Evolutionary conservation across 176 grass and related monocot genomes (phyloP), one percentile per base, ranked within the genome.

Genomic region (Typha latifolia): DNA sequence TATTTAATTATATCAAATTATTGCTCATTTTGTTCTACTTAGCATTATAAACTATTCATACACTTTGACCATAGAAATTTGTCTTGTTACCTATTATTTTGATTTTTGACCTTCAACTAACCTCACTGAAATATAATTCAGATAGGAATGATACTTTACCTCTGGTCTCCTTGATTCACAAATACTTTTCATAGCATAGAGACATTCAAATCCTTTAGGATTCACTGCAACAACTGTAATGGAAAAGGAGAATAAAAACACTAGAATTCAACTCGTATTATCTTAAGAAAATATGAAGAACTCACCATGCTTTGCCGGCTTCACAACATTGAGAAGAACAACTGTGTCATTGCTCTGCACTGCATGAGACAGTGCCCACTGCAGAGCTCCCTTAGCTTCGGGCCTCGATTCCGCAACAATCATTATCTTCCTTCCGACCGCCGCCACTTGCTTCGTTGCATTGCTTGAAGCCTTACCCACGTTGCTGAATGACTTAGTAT

Each of bases 321-420:
- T 85, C 34, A 67, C 76, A 19, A 85, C 82, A 73, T 56, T 37
- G 66, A 90, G 76, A 19, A 86, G 79, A 20, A 90, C 29, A 55
- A 90, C 26, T 21, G 80, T 75, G 69, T 90, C 82, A 48, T 64
- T 67, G 79, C 77, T 63, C 32, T 84, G 73, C 37, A 90, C 72
- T n/a, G 66, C 69, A 74, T 83, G 82, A 62, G 77, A 80, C 9
- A 90, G 69, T 66, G 82, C 79, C 87, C 76, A 90, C 47, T 85
- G 69, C 9, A 90, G 82, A 43, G 87, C 82, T 69, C 32, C 87
- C 34, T 52, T 64, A 15, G 75, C 82, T 64, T 79, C 87, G 6
- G 32, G 51, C 18, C 22, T 48, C 5, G 71, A 65, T 43, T 79
- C 59, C 13, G 4, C 71, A 0, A 66, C 79, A 11, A 90, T 51